phyloP scores from a whole-genome alignment of 331 rosid species.

The Rhamnella rubrinervis region DNA sequence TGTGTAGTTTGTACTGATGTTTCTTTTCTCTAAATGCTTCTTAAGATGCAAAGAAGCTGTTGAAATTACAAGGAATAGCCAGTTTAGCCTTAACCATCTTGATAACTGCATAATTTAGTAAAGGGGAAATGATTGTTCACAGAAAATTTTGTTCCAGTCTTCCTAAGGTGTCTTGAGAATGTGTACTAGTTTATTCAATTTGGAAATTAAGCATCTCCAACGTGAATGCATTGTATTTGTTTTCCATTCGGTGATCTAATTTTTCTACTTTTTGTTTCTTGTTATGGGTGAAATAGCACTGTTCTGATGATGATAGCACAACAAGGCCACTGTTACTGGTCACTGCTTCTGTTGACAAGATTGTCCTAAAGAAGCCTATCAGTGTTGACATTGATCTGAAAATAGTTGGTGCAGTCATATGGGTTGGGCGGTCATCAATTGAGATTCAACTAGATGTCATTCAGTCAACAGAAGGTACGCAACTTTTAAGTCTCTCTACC shows the following conservation, averaged over 20 bases:
- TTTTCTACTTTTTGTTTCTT: not conserved
- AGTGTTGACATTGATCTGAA: slow-evolving; percentile 69
- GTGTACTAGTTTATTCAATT: slow-evolving; percentile 27
- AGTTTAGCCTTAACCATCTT: no score
- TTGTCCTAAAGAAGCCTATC: slow-evolving; percentile 70
- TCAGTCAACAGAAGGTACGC: slow-evolving; percentile 57
- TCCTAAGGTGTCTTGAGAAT: slow-evolving; percentile 10
- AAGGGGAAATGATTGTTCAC: not conserved
- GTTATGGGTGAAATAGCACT: slow-evolving; percentile 56
- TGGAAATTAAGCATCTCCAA: slow-evolving; percentile 2
- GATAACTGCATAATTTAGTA: no score
- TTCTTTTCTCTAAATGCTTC: no score
- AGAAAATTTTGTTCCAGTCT: not conserved
- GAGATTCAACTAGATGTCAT: slow-evolving; percentile 77
- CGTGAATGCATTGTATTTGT: not conserved
- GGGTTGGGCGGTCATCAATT: slow-evolving; percentile 89
- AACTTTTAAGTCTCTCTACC: slow-evolving; percentile 8
- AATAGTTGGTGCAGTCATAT: slow-evolving; percentile 77
- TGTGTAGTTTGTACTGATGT: no score
- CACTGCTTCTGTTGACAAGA: slow-evolving; percentile 90
- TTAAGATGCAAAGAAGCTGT: no score
- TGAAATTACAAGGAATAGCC: no score
- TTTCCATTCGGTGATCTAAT: slow-evolving; percentile 18
- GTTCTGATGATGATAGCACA: slow-evolving; percentile 61
- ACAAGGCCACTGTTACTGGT: slow-evolving; percentile 82